Evolutionary conservation across 2,329 filamentous ascomycete species (phyloP), one percentile per base, ranked within the genome.

Genomic region (Hymenoscyphus infarciens): DNA sequence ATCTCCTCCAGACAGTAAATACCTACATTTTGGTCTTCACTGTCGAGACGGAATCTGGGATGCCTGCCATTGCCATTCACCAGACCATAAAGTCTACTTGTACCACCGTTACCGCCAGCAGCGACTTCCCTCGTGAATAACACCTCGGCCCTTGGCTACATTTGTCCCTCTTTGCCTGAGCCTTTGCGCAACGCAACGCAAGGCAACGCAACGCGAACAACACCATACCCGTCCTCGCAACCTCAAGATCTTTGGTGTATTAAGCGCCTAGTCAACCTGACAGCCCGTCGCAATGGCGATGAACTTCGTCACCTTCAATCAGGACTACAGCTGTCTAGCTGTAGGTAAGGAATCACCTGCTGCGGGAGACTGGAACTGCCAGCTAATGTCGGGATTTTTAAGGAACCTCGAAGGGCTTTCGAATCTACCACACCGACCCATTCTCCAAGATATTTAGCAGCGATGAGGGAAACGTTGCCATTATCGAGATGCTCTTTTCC

Each of bases 261-360:
- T 10, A 49, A 56, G 45, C 49, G 45, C 6, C 42, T 49, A 56
- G 29, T 49, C 19, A 10, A 22, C 42, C 7, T 22, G 16, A 3
- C n/a, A 22, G 2, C 42, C 10, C 19, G 38, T 29, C 67, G 82
- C 74, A 64, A 91, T 91, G 87, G 79, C 87, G 57, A 92, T 98
- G 81, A 99, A 99, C 78, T 99, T 96, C 79, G 92, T 99, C 72
- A 97, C 94, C 52, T 99, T 98, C 79, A 99, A 99, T 78, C 95
- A 99, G 82, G 95, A 99, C 81, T 92, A 97, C 81, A 96, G 91
- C 83, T 94, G 94, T 77, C 83, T 99, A 68, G 94, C 94, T 80
- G 93, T 99, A 71, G 94, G 92, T 92, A 81, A 74, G 88, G 38
- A 62, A 25, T 33, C 60, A 60, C 35, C 59, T 42, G 35, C 39